Evolutionary conservation across 345 rosid species (phyloP), one percentile per base, ranked within the genome.

Genomic region (Rhodamnia argentea): DNA sequence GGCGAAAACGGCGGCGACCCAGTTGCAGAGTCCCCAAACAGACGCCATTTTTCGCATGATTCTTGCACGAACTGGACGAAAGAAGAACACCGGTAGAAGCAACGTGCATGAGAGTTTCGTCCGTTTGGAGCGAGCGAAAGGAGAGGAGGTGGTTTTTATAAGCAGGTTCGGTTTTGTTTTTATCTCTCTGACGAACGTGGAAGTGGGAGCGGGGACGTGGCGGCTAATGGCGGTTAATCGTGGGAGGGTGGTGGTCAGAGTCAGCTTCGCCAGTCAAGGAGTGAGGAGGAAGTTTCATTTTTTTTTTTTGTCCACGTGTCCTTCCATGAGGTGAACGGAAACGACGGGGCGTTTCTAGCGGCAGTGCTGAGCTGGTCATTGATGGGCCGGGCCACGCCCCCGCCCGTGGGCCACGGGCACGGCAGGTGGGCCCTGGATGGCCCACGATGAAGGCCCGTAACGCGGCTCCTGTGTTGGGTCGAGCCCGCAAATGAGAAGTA

Each of bases 201-300:
- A 18, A 18, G 81, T 13, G 81, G 10, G 47, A 18, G 81, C 81
- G 2, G 81, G 76, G 55, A 22, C 58, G 83, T 81, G 83, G 83
- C 88, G 85, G 86, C 86, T 88, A 84, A 37, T 13, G 84, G 87
- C 59, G 84, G 88, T 86, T 88, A 56, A 44, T 26, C 44, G 42
- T 76, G 23, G 84, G 81, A 70, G 24, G 13, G 78, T 70, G 81
- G 81, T 37, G 81, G 81, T 37, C 47, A 70, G 81, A 18, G 47
- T 40, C 47, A 70, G 81, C 81, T 70, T 37, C 47, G 81, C 4
- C 81, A 70, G 81, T 70, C 81, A 37, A 70, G 44, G 5, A 70
- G 13, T 24, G 5, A 70, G 13, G 10, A 10, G 42, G 76, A 62
- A 18, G 75, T 62, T 62, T 62, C 12, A 15, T 29, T 62, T 18